Evolutionary conservation across 2,329 filamentous ascomycete genomes (phyloP), one percentile per base, ranked within the genome.

Genomic region (Cercospora sesami): DNA sequence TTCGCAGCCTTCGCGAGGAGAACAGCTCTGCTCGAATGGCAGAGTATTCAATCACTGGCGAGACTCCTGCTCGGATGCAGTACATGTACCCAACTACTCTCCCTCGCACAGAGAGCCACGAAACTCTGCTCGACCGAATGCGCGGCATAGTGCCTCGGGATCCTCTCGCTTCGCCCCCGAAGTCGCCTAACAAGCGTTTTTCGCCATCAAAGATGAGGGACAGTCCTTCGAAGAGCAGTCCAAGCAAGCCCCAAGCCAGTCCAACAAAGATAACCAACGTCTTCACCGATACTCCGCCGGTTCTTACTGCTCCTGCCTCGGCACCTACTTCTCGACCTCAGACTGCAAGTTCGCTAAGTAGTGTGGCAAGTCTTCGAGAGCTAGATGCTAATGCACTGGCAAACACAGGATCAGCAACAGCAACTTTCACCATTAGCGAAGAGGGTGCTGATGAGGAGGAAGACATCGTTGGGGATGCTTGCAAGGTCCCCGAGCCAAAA

Each of bases 11-110:
- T 28, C 88, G 92, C 7, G 84, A 88, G 18, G 86, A 88, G n/a
- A 87, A 97, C 58, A 81, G 85, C 16, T 81, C 80, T 58, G 88
- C 89, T 1, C 80, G 83, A 4, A 84, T 98, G 63, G 85, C 89
- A 63, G 93, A 97, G 77, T 98, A 98, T 78, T 83, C 87, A 42
- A 87, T 91, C 0, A 98, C 95, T 0, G 94, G 95, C 62, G 85
- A 90, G 58, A 98, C 95, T 1, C 95, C 95, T 0, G 88, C 91
- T 76, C 95, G 94, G 80, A 83, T 85, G 31, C 84, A 88, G 63
- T 99, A 98, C 79, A 84, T 87, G n/a, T 97, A 92, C 75, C 91
- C 93, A 0, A 91, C 87, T 1, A 83, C 86, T 2, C 84, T 99
- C 1, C 95, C 95, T 3, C 88, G 89, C 28, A 98, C 95, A 0